These are phyloP conservation scores for Schizothecium vesticola DNA, from an alignment of 495 filamentous ascomycete species.

Conservation along the genomic window DNA sequence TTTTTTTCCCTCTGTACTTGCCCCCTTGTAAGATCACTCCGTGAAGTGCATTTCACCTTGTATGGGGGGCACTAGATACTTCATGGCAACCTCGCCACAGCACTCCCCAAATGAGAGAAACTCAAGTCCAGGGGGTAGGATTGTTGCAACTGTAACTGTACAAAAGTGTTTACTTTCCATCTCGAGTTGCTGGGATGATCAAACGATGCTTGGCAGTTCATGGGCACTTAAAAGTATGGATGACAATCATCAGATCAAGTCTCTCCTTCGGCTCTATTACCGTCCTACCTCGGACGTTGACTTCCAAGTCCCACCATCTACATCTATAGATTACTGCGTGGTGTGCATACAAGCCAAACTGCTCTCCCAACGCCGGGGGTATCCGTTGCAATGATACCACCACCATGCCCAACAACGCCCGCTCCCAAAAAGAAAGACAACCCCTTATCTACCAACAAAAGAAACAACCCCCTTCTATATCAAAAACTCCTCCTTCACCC, in stretches of 20 bases:
- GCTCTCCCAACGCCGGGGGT: background rate
- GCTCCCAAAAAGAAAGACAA: background rate
- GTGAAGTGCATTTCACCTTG: background rate
- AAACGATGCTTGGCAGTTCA: too few species aligned
- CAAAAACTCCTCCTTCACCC: constrained; percentile 67
- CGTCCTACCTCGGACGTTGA: background rate
- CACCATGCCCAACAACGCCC: background rate
- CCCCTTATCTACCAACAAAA: constrained; percentile 5
- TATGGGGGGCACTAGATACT: background rate
- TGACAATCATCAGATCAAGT: background rate
- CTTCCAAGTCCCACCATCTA: background rate
- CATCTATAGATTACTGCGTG: background rate
- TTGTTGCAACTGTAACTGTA: too few species aligned
- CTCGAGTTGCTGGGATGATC: too few species aligned
- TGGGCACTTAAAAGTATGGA: background rate
- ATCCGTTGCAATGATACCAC: background rate
- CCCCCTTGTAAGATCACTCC: background rate
- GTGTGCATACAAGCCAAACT: background rate
- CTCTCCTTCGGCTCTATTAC: background rate
- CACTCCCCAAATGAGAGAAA: too few species aligned
- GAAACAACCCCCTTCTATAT: constrained; percentile 1
- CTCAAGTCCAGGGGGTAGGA: too few species aligned
- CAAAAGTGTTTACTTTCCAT: too few species aligned
- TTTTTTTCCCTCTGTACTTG: background rate
- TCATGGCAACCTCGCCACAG: background rate